Conservation (phyloP, 1,139 yeast genomes). For the Hansenula sp. region DNA sequence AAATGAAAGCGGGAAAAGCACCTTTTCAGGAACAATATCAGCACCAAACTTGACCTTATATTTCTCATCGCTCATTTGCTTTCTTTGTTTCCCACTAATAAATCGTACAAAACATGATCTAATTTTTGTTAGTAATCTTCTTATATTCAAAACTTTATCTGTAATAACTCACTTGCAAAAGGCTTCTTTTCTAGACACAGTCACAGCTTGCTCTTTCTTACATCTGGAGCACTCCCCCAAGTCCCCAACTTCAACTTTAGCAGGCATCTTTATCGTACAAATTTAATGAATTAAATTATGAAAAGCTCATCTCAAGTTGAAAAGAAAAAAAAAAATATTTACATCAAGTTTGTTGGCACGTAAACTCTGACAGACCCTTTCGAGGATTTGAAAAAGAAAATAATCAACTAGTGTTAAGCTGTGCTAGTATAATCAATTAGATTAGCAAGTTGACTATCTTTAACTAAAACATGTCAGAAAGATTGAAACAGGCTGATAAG, state of each 20-base stretch:
- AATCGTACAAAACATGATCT: conserved; percentile 61
- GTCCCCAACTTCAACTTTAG: background rate
- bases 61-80: conserved; percentile 63
- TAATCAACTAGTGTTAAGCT: background rate
- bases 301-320: too few relatives aligned
- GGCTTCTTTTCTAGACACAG: conserved; percentile 62
- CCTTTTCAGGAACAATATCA: conserved; percentile 26
- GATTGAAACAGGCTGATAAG: conserved; percentile 12
- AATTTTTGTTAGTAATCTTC: background rate
- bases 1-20: conserved; percentile 60
- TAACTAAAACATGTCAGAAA: conserved; percentile 5
- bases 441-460: too few relatives aligned
- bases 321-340: background rate
- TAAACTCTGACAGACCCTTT: background rate
- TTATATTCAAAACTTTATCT: background rate
- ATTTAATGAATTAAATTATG: too few relatives aligned
- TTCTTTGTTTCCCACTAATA: conserved; percentile 74
- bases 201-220: conserved; percentile 38
- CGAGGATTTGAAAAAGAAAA: background rate
- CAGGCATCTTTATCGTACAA: background rate
- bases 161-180: conserved; percentile 44
- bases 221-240: conserved; percentile 43
- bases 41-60: conserved; percentile 57
- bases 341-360: too few relatives aligned
- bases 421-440: too few relatives aligned